A percentile compares a stretch with the other conserved stretches of the same genome.
Evolutionary conservation across 2,329 filamentous ascomycete species (phyloP).

Genomic region (Westerdykella sp.): DNA sequence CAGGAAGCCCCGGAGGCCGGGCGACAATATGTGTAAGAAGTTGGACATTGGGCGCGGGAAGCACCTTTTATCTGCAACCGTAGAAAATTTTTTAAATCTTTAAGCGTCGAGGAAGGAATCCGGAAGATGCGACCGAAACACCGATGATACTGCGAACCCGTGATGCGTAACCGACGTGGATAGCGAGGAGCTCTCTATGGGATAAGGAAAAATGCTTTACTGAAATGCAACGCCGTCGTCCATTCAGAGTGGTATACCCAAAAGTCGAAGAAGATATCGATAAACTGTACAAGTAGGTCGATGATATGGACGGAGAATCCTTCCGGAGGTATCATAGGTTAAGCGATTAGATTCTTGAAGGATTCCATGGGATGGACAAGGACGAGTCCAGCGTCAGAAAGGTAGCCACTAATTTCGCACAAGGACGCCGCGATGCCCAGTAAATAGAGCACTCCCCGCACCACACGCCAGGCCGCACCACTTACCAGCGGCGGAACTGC

Average conservation of each 20-base stretch:
- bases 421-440: conserved; percentile 30
- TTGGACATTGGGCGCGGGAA: conserved; percentile 29
- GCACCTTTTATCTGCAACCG: conserved; percentile 30
- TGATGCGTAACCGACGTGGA: conserved; percentile 36
- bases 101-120: conserved; percentile 25
- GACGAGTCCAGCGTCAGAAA: conserved; percentile 9
- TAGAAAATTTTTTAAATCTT: conserved; percentile 31
- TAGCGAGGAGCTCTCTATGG: conserved; percentile 33
- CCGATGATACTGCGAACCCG: conserved; percentile 35
- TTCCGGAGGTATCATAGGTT: conserved; percentile 36
- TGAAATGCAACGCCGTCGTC: conserved; percentile 39
- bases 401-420: conserved; percentile 38
- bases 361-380: conserved; percentile 3
- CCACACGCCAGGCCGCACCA: conserved; percentile 25
- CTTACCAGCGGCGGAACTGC: conserved; percentile 48
- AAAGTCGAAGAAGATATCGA: conserved; percentile 38
- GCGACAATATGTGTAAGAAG: conserved; percentile 18
- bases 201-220: conserved; percentile 24
- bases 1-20: conserved; percentile 17
- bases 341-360: conserved; percentile 29
- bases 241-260: conserved; percentile 36
- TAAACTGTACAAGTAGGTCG: conserved; percentile 40
- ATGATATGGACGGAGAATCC: conserved; percentile 37
- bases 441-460: conserved; percentile 27
- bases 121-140: conserved; percentile 34